Conservation (phyloP, 805 yeast species). For the Ogataea trehalophila region DNA sequence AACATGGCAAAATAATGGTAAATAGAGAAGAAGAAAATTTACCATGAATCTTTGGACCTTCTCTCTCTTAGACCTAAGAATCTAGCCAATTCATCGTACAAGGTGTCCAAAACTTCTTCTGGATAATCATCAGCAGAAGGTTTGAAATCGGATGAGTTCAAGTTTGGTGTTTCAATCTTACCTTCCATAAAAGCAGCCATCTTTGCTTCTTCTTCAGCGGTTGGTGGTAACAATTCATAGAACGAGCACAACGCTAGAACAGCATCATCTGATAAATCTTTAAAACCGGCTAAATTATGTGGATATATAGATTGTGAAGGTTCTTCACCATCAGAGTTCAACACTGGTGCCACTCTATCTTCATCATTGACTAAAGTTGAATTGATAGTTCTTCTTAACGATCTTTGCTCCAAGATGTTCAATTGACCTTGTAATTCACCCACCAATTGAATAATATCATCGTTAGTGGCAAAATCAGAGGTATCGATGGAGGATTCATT, state of each 20-base stretch:
- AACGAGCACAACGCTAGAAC: constrained; percentile 58
- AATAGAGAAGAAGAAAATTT: constrained; percentile 5
- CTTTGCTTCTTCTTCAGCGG: constrained; percentile 47
- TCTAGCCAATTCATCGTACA: constrained; percentile 62
- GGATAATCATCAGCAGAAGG: constrained; percentile 32
- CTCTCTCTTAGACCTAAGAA: constrained; percentile 60
- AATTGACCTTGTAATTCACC: constrained; percentile 88
- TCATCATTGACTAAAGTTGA: constrained; percentile 39
- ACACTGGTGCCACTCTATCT: constrained; percentile 57
- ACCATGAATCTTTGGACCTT: constrained; percentile 47
- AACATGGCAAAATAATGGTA: too few relatives aligned
- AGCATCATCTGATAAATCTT: constrained; percentile 37
- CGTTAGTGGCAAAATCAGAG: constrained; percentile 67
- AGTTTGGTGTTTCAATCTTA: constrained; percentile 37
- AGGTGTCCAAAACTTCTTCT: constrained; percentile 45
- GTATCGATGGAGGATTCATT: constrained; percentile 31
- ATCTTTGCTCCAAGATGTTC: constrained; percentile 71
- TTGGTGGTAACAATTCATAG: constrained; percentile 73
- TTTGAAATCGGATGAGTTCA: constrained; percentile 24
- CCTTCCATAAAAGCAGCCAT: constrained; percentile 49
- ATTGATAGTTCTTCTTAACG: constrained; percentile 66
- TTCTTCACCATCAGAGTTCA: constrained; percentile 74
- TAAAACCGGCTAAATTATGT: constrained; percentile 47
- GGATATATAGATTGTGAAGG: constrained; percentile 58
- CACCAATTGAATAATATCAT: constrained; percentile 80